Evolutionary conservation across 768 basidiomycete species (phyloP), one percentile per base, ranked within the genome.

Genomic region (Coprinopsis marcescibilis): DNA sequence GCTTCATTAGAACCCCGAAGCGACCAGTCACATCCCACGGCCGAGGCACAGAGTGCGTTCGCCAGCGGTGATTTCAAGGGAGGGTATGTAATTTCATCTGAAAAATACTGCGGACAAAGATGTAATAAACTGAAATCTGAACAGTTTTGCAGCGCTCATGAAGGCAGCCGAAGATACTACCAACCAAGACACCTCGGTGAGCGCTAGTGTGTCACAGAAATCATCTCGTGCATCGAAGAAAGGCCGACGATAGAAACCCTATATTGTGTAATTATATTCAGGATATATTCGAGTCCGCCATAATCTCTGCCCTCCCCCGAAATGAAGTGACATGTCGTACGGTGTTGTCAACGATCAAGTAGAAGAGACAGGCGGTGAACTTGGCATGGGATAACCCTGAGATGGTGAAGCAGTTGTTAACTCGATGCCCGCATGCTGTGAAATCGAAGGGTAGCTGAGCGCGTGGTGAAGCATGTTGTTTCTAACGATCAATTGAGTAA

Each of bases 1-100:
- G 80, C 81, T n/a, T n/a, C n/a, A n/a, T n/a, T n/a, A n/a, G 94
- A 96, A 66, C 95, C 86, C 60, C 75, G 77, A 54, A 91, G 93
- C 65, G 95, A 96, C 61, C 89, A 89, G 65, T 86, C 85, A 33
- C 77, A 79, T n/a, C n/a, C n/a, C 57, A 82, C 89, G 6, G 40
- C 48, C 2, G 48, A 41, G 14, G 41, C 79, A 21, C 83, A 83
- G 53, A 76, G 60, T 54, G 76, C 81, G 1, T 52, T 84, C 30
- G 70, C 77, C 33, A 76, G 62, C 43, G 82, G 81, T 14, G 81
- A 85, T 52, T 53, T 80, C 52, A 79, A 75, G 54, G 68, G 71
- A 12, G 76, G 81, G 81, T 83, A 63, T 20, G 57, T 54, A 26
- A 48, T 17, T 25, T 40, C 41, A 23, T 15, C 12, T 10, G 24